Base-by-base conservation (phyloP, 495 filamentous ascomycete species). In the Aspergillus diversus region DNA sequence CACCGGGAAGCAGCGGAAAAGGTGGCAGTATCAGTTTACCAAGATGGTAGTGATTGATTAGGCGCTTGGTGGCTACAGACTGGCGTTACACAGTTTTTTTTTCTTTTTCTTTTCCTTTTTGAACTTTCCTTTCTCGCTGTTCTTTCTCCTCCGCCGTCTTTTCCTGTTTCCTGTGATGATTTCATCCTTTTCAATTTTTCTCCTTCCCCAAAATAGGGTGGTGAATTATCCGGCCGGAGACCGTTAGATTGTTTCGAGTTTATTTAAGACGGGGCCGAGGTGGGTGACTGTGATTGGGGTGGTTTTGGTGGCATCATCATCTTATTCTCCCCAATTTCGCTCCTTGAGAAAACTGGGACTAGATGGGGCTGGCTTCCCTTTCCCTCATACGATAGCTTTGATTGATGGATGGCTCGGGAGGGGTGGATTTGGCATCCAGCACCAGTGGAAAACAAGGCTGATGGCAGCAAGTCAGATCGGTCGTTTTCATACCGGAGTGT, bases 171-270 rank as follows among this genome's bases (percentile, higher is more conserved):
- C 6, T 51, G 13, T 33, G 33, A 58, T 27, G 21, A 27, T 27
- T 27, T 27, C 21, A 27, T 27, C 21, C 21, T 31, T 54, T 39
- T 54, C 39, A 51, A 39, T 34, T 15, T 15, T 50, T 13, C 8
- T 43, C 11, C 33, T 61, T 49, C 16, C 27, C 7, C 17, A 16
- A 53, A 33, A 31, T 47, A 37, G 55, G 32, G 54, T 55, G 32
- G 54, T 55, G 63, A 66, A 63, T 63, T 57, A 61, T 57, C 56
- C 48, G 67, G 66, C 63, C 59, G 66, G 68, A 64, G 69, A 60
- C 73, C 74, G 73, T 78, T 79, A 77, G 78, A 65, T 61, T 78
- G 78, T 81, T 79, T 81, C 77, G 76, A 74, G 75, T 81, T 80
- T 74, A 77, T 76, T 75, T 72, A 61, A 61, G 53, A 73, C 57